Percentiles rank a stretch among this genome's conserved stretches.
Conservation (phyloP, 148 eudicot species). For the Vaccinium vitisidaea region DNA sequence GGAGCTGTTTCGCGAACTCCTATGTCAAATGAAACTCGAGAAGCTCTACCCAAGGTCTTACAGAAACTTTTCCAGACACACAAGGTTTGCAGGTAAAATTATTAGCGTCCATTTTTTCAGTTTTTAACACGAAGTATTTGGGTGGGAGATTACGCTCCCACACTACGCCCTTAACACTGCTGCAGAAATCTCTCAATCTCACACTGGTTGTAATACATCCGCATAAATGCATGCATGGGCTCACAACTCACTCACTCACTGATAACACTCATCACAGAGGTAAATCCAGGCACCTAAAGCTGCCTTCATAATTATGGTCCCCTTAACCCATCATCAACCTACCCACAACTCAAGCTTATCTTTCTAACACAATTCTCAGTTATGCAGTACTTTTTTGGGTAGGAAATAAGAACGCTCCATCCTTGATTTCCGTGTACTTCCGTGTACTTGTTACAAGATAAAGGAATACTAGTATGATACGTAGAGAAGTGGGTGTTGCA, state of each 20-base stretch:
- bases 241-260: neutral
- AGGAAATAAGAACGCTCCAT: neutral
- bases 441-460: neutral
- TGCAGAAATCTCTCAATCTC: neutral
- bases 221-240: too few relatives aligned
- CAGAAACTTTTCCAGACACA: conserved; percentile 54
- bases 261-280: neutral
- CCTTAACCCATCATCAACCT: neutral
- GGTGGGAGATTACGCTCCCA: neutral
- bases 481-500: neutral
- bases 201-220: too few relatives aligned
- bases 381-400: neutral
- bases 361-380: neutral
- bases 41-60: conserved; percentile 60
- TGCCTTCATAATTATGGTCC: neutral
- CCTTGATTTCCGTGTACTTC: neutral
- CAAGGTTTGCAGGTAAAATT: conserved; percentile 77
- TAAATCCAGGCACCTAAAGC: neutral
- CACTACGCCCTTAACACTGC: neutral
- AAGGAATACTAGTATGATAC: neutral
- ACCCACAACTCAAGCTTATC: neutral
- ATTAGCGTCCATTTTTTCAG: neutral
- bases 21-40: conserved; percentile 66
- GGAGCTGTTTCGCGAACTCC: conserved; percentile 30
- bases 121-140: neutral